Conservation (phyloP, 306 rosid genomes). For the Cicer bijugum region DNA sequence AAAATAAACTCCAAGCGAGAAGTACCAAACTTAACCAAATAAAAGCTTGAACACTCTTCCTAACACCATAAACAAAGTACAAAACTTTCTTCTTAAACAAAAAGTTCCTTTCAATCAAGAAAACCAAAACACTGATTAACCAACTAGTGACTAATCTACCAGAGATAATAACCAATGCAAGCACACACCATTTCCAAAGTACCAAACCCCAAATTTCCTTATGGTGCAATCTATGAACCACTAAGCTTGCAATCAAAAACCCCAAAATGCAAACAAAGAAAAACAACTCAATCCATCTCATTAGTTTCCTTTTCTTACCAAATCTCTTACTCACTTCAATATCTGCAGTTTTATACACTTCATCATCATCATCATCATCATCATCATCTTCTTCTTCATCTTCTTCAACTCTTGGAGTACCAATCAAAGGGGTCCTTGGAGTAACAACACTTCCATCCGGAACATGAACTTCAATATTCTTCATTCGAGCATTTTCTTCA, state of each 20-base stretch:
- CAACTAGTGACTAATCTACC: conserved; percentile 77
- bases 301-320: conserved; percentile 51
- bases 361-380: conserved; percentile 72
- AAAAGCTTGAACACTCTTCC: conserved; percentile 71
- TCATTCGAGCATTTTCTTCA: conserved; percentile 41
- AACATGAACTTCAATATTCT: conserved; percentile 16
- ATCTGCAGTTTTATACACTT: conserved; percentile 67
- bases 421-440: conserved; percentile 63
- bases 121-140: conserved; percentile 66
- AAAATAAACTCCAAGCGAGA: conserved; percentile 68
- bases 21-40: conserved; percentile 76
- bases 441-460: conserved; percentile 22
- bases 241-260: conserved; percentile 56
- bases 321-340: conserved; percentile 53
- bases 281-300: conserved; percentile 51
- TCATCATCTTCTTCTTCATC: conserved; percentile 75
- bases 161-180: conserved; percentile 64
- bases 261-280: conserved; percentile 56
- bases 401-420: conserved; percentile 50
- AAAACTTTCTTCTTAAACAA: conserved; percentile 76
- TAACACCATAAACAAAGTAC: conserved; percentile 79
- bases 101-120: conserved; percentile 71
- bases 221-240: conserved; percentile 41
- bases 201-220: conserved; percentile 57
- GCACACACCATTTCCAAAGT: conserved; percentile 77